Evolutionary conservation across 2,329 filamentous ascomycete genomes (phyloP).

Genomic region (Paraconiothyrium brasiliense): DNA sequence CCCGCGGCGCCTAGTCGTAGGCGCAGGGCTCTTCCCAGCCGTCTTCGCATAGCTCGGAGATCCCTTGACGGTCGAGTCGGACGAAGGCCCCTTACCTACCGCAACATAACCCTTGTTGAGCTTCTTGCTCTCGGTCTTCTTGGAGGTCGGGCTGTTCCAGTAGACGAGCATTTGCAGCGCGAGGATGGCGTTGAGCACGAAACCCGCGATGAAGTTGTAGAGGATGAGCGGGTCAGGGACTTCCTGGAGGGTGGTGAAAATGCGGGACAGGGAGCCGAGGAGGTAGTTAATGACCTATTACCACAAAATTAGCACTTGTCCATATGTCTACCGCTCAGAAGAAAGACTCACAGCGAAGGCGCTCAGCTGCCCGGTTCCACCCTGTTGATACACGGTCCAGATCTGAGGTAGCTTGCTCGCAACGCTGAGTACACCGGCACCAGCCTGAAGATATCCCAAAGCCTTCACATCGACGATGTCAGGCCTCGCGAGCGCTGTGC

Average conservation of each 20-base stretch:
- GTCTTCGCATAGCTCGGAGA: conserved; percentile 47
- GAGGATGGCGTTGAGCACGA: conserved; percentile 86
- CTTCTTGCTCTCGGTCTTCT: conserved; percentile 48
- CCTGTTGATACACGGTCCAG: conserved; percentile 81
- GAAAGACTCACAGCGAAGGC: conserved; percentile 82
- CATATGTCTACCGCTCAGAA: conserved; percentile 9
- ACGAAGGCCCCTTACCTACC: conserved; percentile 41
- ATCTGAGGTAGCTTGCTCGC: conserved; percentile 97
- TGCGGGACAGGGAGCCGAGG: conserved; percentile 86
- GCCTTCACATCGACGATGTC: conserved; percentile 71
- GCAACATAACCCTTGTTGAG: conserved; percentile 48
- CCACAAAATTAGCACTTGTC: neutral
- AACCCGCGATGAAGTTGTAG: conserved; percentile 92
- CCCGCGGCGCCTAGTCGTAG: conserved; percentile 64
- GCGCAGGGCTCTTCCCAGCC: conserved; percentile 56
- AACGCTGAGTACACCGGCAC: conserved; percentile 82
- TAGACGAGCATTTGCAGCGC: conserved; percentile 94
- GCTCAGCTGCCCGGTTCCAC: conserved; percentile 92
- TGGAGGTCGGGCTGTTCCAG: conserved; percentile 73
- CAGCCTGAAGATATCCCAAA: conserved; percentile 81
- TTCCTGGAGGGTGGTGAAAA: conserved; percentile 97
- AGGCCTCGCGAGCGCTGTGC: conserved; percentile 75
- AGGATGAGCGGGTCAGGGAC: conserved; percentile 96
- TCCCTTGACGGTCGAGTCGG: conserved; percentile 48
- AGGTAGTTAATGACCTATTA: conserved; percentile 96